phyloP scores from a whole-genome alignment of 257 asterid genomes.

The Thymus mandschuricus region DNA sequence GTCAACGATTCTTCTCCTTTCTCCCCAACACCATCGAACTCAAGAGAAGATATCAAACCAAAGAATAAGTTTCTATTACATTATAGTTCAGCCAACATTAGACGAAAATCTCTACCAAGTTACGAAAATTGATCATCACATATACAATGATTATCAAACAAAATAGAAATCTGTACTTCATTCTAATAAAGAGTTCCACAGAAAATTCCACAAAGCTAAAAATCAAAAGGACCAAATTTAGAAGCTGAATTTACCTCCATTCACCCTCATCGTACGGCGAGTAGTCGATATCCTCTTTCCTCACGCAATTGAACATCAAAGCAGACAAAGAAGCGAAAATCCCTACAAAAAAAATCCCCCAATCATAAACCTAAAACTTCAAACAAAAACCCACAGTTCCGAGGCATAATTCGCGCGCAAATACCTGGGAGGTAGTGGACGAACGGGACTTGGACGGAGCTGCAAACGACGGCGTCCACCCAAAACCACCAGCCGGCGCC shows the following conservation, averaged over 20 bases:
- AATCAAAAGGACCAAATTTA: slow-evolving; percentile 5
- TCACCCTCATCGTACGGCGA: slow-evolving; percentile 98
- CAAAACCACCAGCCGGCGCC: slow-evolving; percentile 99
- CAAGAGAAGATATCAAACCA: background rate
- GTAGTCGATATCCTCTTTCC: slow-evolving; percentile 87
- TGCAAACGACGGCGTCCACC: slow-evolving; percentile 98
- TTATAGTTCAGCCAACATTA: background rate
- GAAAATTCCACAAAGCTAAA: background rate
- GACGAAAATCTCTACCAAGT: background rate
- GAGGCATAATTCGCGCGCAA: background rate
- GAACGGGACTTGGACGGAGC: slow-evolving; percentile 73
- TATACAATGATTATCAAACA: slow-evolving; percentile 3
- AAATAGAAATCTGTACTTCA: background rate
- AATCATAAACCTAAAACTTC: background rate
- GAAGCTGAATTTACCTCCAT: slow-evolving; percentile 69
- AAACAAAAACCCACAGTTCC: background rate
- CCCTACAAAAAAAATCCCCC: slow-evolving; percentile 45
- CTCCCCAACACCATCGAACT: slow-evolving; percentile 1
- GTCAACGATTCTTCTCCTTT: too few species aligned
- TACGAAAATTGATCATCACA: slow-evolving; percentile 21
- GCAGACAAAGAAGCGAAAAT: slow-evolving; percentile 92
- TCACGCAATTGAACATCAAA: slow-evolving; percentile 93
- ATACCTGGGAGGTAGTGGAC: slow-evolving; percentile 91
- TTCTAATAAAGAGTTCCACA: background rate
- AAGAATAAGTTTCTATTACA: background rate